phyloP scores from a whole-genome alignment of 306 rosid genomes.

The Rosa chinensis region DNA sequence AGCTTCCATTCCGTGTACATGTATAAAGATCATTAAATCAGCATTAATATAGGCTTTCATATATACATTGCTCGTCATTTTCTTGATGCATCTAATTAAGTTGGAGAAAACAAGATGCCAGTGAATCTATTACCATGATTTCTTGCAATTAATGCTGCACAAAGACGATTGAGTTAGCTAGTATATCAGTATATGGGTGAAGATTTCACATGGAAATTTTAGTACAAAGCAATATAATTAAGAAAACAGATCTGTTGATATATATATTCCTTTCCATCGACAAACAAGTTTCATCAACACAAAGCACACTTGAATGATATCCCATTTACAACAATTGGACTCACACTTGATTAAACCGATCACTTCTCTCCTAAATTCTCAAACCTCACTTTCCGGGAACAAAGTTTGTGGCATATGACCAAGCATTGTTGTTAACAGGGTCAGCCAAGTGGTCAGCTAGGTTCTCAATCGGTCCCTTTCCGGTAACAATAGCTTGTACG shows the following conservation, averaged over 20 bases:
- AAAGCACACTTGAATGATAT: neutral
- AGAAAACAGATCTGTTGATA: neutral
- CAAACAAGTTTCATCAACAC: neutral
- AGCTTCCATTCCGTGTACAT: neutral
- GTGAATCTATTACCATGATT: neutral
- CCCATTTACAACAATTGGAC: neutral
- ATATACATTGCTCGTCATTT: neutral
- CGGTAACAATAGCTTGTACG: conserved; percentile 30
- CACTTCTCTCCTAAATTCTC: neutral
- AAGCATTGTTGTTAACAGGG: conserved; percentile 36
- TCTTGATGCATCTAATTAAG: neutral
- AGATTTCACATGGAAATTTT: neutral
- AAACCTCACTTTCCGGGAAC: conserved; percentile 26
- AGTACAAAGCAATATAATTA: neutral
- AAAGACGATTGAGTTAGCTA: neutral
- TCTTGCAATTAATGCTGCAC: neutral
- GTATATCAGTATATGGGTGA: neutral
- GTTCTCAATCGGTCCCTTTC: conserved; percentile 36
- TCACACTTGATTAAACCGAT: neutral
- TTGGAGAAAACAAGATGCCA: neutral
- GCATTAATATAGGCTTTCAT: neutral
- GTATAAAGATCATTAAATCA: neutral
- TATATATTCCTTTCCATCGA: neutral
- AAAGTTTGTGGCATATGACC: conserved; percentile 36
- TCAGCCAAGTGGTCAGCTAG: conserved; percentile 27